phyloP scores from a whole-genome alignment of 345 rosid species.

The Trapa incisa region DNA sequence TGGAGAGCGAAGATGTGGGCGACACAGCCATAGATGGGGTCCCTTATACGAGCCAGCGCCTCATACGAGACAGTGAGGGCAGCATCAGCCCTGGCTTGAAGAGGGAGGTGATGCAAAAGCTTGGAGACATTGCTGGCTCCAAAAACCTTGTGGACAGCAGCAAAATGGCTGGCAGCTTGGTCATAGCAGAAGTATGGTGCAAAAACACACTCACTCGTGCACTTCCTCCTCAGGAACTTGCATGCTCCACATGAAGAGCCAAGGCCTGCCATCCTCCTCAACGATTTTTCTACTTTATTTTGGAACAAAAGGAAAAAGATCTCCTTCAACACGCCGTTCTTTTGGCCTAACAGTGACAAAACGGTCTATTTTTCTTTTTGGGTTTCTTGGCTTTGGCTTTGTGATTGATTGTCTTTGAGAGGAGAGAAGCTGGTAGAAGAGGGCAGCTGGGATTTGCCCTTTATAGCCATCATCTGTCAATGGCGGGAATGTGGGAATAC shows the following conservation, averaged over 20 bases:
- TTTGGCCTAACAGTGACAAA: constrained; percentile 11
- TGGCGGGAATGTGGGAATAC: constrained; percentile 5
- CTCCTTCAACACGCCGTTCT: background rate
- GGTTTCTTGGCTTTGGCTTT: constrained; percentile 7
- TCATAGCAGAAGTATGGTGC: constrained; percentile 67
- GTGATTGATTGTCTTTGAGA: constrained; percentile 13
- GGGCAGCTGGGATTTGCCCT: constrained; percentile 20
- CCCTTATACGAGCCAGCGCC: constrained; percentile 50
- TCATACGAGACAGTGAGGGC: constrained; percentile 54
- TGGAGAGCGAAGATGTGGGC: constrained; percentile 59
- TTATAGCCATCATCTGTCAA: constrained; percentile 23
- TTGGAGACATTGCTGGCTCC: constrained; percentile 77
- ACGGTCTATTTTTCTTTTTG: constrained; percentile 8
- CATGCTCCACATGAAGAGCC: constrained; percentile 83
- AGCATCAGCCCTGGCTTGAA: constrained; percentile 39
- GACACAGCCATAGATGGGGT: constrained; percentile 56
- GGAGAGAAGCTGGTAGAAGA: background rate
- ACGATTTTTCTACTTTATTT: background rate
- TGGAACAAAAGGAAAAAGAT: no score
- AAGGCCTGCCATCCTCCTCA: constrained; percentile 49
- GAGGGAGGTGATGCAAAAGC: constrained; percentile 42
- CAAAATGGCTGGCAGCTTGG: constrained; percentile 51
- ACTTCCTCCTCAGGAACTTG: constrained; percentile 68
- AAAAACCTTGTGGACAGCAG: constrained; percentile 67
- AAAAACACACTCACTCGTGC: constrained; percentile 51